Percentiles rank a stretch among this genome's conserved stretches.
Evolutionary conservation across 768 basidiomycete genomes (phyloP).

Genomic region (Trametes maxima): DNA sequence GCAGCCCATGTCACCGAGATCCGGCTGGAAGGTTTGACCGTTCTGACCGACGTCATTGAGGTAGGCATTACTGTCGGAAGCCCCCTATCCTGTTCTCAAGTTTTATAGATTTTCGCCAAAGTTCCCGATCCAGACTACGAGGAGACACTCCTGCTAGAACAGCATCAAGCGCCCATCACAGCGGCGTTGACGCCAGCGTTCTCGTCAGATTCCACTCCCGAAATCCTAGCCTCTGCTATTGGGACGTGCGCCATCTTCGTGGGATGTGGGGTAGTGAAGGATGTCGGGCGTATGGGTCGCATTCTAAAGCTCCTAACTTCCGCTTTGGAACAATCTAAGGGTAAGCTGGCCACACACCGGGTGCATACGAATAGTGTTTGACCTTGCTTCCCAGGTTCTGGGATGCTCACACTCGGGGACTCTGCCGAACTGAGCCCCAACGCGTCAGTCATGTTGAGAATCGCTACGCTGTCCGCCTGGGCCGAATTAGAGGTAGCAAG

Average conservation of each 20-base stretch:
- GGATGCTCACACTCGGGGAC: slow-evolving; percentile 84
- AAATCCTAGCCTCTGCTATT: slow-evolving; percentile 90
- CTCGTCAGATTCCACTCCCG: slow-evolving; percentile 92
- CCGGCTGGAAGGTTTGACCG: slow-evolving; percentile 84
- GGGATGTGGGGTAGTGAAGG: slow-evolving; percentile 92
- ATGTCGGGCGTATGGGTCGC: slow-evolving; percentile 88
- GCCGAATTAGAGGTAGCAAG: slow-evolving; percentile 87
- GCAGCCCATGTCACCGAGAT: slow-evolving; percentile 97
- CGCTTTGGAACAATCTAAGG: slow-evolving; percentile 88
- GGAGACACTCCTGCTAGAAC: slow-evolving; percentile 87
- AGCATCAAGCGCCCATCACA: slow-evolving; percentile 97
- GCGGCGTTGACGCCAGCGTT: slow-evolving; percentile 97
- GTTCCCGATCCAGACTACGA: slow-evolving; percentile 93
- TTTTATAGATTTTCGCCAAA: slow-evolving; percentile 72
- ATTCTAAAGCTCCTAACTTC: slow-evolving; percentile 87
- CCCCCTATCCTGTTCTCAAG: not conserved
- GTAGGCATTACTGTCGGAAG: slow-evolving; percentile 43
- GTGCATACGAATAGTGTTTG: not conserved
- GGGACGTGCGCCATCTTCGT: slow-evolving; percentile 95
- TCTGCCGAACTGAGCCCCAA: slow-evolving; percentile 88
- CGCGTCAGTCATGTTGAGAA: slow-evolving; percentile 91
- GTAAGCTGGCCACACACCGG: slow-evolving; percentile 40
- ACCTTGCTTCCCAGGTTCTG: slow-evolving; percentile 57
- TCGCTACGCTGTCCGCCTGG: slow-evolving; percentile 94
- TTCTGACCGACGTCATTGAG: slow-evolving; percentile 91